Base-by-base conservation (phyloP, 768 basidiomycete species). In the Tricholoma matsutake region DNA sequence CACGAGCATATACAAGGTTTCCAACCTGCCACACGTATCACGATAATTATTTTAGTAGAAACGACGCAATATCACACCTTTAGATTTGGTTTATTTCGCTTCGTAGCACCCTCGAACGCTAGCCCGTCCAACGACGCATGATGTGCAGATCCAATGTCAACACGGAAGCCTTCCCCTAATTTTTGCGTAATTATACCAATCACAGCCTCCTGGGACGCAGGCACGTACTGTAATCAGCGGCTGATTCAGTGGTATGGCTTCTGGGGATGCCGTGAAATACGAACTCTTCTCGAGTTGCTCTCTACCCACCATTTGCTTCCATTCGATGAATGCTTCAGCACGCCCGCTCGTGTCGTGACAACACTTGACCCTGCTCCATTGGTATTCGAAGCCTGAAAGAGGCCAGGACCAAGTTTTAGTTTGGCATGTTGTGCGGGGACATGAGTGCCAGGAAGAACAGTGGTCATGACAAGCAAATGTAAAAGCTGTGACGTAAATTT, bases 71-170 rank as follows among this genome's bases (percentile, higher is more conserved):
- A n/a, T 22, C 35, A 34, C 8, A 92, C 96, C 79, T 96, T 98
- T 60, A 99, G 81, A 73, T 93, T 94, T 29, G 96, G 96, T 72
- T 87, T 89, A 70, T 92, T 98, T 64, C 97, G 77, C 79, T 96
- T 98, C 22, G 94, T 93, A 9, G 95, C 97, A 3, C 94, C 91
- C 71, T 98, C 96, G 71, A 99, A 99, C 2, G 97, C 95, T 31
- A 98, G 82, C 0, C 85, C 91, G 67, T 98, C 96, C 47, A 99
- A 75, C 5, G 85, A 82, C 0, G 96, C 96, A 53, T 81, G 79
- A 68, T 97, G 94, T 5, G 95, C 90, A 28, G 88, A 81, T 2
- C 96, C 96, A 62, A 99, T 93, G 72, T 98, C 96, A 22, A 98
- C 94, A 49, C 95, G 85, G 80, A 87, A 99, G 6, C 88, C 90